Evolutionary conservation across 306 rosid genomes (phyloP).

Genomic region (Gillenia trifoliata): DNA sequence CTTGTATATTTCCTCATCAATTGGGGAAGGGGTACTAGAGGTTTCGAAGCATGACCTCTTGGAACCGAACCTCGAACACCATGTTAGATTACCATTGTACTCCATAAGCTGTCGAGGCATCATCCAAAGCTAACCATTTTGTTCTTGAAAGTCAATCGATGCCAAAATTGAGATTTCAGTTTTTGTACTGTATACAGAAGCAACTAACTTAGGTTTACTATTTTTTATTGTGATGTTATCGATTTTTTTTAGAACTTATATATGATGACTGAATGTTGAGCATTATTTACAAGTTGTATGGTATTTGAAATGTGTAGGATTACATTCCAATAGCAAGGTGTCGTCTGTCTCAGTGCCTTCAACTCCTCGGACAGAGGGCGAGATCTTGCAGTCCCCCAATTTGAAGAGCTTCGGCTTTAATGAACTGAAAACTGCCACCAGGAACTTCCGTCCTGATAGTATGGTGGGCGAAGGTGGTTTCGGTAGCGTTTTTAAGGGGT

Average conservation of each 20-base stretch:
- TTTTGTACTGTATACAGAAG: neutral
- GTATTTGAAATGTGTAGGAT: conserved; percentile 34
- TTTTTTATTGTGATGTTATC: neutral
- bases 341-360: conserved; percentile 49
- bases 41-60: neutral
- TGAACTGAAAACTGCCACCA: conserved; percentile 79
- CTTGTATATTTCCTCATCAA: neutral
- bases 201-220: neutral
- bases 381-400: conserved; percentile 77
- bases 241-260: neutral
- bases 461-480: conserved; percentile 97
- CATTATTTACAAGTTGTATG: conserved; percentile 11
- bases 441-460: conserved; percentile 97
- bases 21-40: no score
- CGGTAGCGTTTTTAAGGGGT: conserved; percentile 87
- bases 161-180: neutral
- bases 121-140: neutral
- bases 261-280: neutral
- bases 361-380: conserved; percentile 88
- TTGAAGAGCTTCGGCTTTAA: conserved; percentile 64
- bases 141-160: neutral
- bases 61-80: neutral
- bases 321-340: conserved; percentile 49
- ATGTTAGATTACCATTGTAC: neutral
- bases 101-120: neutral